Percentiles rank a stretch among this genome's conserved stretches.
phyloP scores from a whole-genome alignment of 345 rosid species.

The Salix brachista region DNA sequence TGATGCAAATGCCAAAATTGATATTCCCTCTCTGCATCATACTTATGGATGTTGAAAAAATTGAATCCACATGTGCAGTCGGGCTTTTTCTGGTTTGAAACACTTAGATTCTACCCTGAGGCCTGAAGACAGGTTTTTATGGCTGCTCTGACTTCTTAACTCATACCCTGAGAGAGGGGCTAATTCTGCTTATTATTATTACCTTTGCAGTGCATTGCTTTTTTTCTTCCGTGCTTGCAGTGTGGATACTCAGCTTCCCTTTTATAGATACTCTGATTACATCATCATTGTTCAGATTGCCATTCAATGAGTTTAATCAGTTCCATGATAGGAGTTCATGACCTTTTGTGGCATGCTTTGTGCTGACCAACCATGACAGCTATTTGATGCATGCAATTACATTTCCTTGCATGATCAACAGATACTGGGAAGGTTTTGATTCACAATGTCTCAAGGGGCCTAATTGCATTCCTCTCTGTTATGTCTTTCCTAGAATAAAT shows the following conservation, averaged over 20 bases:
- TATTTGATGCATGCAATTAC: neutral
- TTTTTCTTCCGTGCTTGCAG: neutral
- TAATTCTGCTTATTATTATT: neutral
- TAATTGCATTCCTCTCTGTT: neutral
- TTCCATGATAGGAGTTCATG: neutral
- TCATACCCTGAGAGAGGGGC: neutral
- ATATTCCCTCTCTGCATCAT: neutral
- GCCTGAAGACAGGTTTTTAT: neutral
- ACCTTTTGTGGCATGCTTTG: neutral
- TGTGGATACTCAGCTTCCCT: neutral
- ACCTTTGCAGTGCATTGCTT: neutral
- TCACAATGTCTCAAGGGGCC: too few species aligned
- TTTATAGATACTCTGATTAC: neutral
- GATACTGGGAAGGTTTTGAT: neutral
- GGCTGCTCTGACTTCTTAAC: neutral
- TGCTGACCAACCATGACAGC: neutral
- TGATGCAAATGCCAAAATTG: neutral
- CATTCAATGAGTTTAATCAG: neutral
- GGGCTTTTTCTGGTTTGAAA: neutral
- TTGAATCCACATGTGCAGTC: neutral
- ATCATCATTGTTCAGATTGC: neutral
- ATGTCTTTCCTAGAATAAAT: neutral
- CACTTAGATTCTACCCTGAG: neutral
- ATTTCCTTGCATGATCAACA: neutral
- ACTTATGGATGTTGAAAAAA: neutral